These are phyloP conservation scores for Pseudoscleropodium purum DNA, from an alignment of 225 moss, liverwort and hornwort genomes.

Conservation along the genomic window DNA sequence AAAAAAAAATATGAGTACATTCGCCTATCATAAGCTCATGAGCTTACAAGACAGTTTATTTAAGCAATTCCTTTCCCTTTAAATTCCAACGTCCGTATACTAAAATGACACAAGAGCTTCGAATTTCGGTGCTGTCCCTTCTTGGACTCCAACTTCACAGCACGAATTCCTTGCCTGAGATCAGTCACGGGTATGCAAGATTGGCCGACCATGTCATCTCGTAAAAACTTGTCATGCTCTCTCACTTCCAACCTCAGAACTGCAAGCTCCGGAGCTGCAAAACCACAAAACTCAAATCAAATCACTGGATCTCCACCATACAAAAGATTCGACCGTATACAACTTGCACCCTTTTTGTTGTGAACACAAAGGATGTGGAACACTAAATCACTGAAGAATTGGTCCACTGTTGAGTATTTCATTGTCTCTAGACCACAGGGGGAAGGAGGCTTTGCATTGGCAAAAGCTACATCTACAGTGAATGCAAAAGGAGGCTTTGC, in stretches of 20 bases:
- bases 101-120: conserved; percentile 68
- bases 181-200: conserved; percentile 49
- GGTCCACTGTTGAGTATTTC: neutral
- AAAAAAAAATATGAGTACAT: neutral
- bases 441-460: neutral
- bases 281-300: neutral
- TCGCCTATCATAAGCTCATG: neutral
- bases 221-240: conserved; percentile 53
- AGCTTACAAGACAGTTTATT: neutral
- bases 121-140: conserved; percentile 46
- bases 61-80: neutral
- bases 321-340: neutral
- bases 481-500: neutral
- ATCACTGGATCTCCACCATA: neutral
- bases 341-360: neutral
- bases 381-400: neutral
- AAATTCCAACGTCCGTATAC: neutral
- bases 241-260: conserved; percentile 79
- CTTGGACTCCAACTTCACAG: conserved; percentile 60
- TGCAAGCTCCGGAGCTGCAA: conserved; percentile 85
- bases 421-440: neutral
- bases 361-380: neutral
- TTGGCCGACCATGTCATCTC: conserved; percentile 92
- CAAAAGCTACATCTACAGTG: neutral
- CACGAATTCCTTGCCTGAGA: conserved; percentile 61